Conservation (phyloP, 2,329 filamentous ascomycete species). For the Ceratocystis albifundus region DNA sequence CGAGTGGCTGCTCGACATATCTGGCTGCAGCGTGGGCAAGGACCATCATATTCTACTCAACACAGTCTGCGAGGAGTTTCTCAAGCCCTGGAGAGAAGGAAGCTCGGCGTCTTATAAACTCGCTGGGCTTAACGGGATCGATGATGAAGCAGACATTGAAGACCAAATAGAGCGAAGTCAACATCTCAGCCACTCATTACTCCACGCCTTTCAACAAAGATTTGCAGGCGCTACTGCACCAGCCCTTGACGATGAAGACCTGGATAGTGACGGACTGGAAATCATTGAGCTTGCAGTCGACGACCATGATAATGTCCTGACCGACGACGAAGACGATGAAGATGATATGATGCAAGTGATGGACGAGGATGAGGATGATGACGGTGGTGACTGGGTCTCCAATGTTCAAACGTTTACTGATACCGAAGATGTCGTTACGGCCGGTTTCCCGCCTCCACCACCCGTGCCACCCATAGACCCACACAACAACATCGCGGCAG, state of each 20-base stretch:
- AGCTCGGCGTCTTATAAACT: constrained; percentile 70
- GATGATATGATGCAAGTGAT: constrained; percentile 18
- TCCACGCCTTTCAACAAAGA: constrained; percentile 29
- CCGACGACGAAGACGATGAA: constrained; percentile 12
- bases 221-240: constrained; percentile 20
- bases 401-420: neutral
- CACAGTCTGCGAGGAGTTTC: constrained; percentile 80
- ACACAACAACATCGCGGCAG: constrained; percentile 32
- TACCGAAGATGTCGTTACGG: constrained; percentile 44
- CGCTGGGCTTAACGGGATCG: constrained; percentile 66
- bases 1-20: constrained; percentile 89
- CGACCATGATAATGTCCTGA: constrained; percentile 24
- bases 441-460: constrained; percentile 57
- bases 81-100: constrained; percentile 76
- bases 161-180: constrained; percentile 30
- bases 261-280: constrained; percentile 37
- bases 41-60: constrained; percentile 69
- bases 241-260: constrained; percentile 33
- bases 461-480: constrained; percentile 51
- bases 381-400: constrained; percentile 38
- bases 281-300: constrained; percentile 31
- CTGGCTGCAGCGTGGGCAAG: constrained; percentile 71
- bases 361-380: constrained; percentile 47
- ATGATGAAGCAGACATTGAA: constrained; percentile 64
- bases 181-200: constrained; percentile 31